phyloP scores from a whole-genome alignment of 805 yeast genomes.

The Isabelozyma gotoi region DNA sequence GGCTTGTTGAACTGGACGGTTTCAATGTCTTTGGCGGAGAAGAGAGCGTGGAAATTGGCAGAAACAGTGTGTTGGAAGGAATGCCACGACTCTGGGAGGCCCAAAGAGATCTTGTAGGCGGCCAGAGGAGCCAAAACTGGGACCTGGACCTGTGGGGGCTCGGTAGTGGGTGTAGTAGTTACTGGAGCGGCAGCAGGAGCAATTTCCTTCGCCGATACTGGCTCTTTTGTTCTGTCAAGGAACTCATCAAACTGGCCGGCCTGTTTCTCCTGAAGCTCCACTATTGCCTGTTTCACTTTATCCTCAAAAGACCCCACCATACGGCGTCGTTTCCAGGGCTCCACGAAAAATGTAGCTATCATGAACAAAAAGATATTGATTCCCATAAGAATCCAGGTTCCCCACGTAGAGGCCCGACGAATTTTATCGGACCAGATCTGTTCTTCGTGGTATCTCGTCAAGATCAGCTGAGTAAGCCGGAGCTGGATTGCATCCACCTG shows the following conservation, averaged over 20 bases:
- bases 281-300: conserved; percentile 54
- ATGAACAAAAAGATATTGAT: conserved; percentile 76
- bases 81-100: conserved; percentile 13
- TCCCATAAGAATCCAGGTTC: conserved; percentile 88
- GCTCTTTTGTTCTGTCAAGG: neutral
- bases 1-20: conserved; percentile 18
- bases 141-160: neutral
- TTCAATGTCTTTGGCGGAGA: conserved; percentile 9
- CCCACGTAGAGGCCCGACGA: conserved; percentile 93
- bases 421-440: conserved; percentile 98
- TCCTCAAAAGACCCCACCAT: conserved; percentile 82
- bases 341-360: conserved; percentile 81
- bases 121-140: too few species aligned
- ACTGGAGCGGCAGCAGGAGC: neutral
- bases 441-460: conserved; percentile 92
- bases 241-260: conserved; percentile 4
- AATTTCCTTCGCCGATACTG: neutral
- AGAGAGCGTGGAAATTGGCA: conserved; percentile 14
- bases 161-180: neutral
- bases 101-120: too few species aligned
- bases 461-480: conserved; percentile 69
- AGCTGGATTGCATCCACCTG: conserved; percentile 69
- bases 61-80: conserved; percentile 9
- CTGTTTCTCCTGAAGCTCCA: conserved; percentile 8
- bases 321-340: conserved; percentile 89